Conservation (phyloP, 2,329 filamentous ascomycete genomes). For the Hymenoscyphus fructigenus region DNA sequence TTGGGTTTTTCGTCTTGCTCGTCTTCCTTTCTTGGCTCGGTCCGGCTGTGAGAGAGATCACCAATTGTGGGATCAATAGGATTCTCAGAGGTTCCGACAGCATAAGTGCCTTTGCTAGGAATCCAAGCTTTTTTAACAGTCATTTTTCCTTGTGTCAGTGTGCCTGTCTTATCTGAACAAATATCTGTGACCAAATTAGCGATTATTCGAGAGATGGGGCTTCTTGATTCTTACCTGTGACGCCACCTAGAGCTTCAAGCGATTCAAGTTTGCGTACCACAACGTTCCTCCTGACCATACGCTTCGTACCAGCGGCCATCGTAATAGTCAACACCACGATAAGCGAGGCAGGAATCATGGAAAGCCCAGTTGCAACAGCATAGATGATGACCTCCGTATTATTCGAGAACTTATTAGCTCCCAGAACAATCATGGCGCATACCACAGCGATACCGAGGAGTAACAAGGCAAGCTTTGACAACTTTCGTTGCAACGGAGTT, state of each 20-base stretch:
- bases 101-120: conserved; percentile 51
- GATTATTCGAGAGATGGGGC: background rate
- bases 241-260: conserved; percentile 66
- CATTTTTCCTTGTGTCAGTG: conserved; percentile 54
- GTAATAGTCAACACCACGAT: conserved; percentile 71
- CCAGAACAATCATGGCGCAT: conserved; percentile 65
- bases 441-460: conserved; percentile 63
- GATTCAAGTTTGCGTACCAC: conserved; percentile 65
- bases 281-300: conserved; percentile 63
- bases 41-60: conserved; percentile 48
- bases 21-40: conserved; percentile 55
- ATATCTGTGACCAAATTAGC: background rate
- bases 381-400: conserved; percentile 61
- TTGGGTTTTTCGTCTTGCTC: conserved; percentile 54
- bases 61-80: conserved; percentile 56
- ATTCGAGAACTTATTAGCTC: conserved; percentile 52
- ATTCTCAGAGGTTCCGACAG: conserved; percentile 49
- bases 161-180: conserved; percentile 60
- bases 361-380: conserved; percentile 57
- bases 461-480: conserved; percentile 62
- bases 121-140: conserved; percentile 58
- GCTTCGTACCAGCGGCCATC: conserved; percentile 62
- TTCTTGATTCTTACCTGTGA: conserved; percentile 45
- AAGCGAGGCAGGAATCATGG: conserved; percentile 67
- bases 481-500: conserved; percentile 65